These are phyloP conservation scores for Fusarium luffae DNA, from an alignment of 2,329 filamentous ascomycete species.

Conservation along the genomic window DNA sequence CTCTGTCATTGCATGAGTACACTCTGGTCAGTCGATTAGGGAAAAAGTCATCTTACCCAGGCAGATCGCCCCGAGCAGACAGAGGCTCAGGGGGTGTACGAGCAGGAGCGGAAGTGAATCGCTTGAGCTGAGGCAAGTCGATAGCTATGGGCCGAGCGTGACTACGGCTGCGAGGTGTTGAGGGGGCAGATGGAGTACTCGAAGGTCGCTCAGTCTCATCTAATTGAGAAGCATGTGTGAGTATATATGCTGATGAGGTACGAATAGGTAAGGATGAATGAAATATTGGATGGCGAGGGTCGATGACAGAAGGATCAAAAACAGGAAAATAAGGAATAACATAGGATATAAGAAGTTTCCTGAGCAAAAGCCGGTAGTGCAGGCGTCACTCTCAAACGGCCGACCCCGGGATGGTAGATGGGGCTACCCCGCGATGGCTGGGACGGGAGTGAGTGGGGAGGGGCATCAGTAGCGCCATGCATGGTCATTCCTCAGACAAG, in stretches of 20 bases:
- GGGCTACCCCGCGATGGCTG: slow-evolving; percentile 44
- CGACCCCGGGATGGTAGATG: slow-evolving; percentile 36
- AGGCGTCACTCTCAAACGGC: slow-evolving; percentile 41
- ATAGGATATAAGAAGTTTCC: slow-evolving; percentile 31
- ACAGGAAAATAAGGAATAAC: slow-evolving; percentile 33
- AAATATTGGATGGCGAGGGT: slow-evolving; percentile 5
- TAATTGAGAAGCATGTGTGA: slow-evolving; percentile 28
- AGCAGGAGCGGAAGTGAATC: slow-evolving; percentile 53
- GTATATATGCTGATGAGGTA: neutral
- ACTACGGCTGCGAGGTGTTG: slow-evolving; percentile 36
- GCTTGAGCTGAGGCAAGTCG: slow-evolving; percentile 58
- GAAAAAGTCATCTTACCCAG: slow-evolving; percentile 59
- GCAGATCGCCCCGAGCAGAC: slow-evolving; percentile 68
- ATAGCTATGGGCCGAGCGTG: slow-evolving; percentile 65
- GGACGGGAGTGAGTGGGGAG: slow-evolving; percentile 37
- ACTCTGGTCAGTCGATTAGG: neutral
- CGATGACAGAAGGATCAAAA: slow-evolving; percentile 32
- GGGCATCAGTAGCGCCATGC: slow-evolving; percentile 22
- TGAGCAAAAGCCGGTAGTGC: slow-evolving; percentile 23
- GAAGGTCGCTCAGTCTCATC: slow-evolving; percentile 33
- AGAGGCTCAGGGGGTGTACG: slow-evolving; percentile 62
- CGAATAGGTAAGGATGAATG: neutral
- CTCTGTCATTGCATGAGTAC: slow-evolving; percentile 53
- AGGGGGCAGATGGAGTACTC: slow-evolving; percentile 37
- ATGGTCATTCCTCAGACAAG: slow-evolving; percentile 10